Conservation (phyloP, 1,284 basidiomycete genomes). For the Pterulicium gracile region DNA sequence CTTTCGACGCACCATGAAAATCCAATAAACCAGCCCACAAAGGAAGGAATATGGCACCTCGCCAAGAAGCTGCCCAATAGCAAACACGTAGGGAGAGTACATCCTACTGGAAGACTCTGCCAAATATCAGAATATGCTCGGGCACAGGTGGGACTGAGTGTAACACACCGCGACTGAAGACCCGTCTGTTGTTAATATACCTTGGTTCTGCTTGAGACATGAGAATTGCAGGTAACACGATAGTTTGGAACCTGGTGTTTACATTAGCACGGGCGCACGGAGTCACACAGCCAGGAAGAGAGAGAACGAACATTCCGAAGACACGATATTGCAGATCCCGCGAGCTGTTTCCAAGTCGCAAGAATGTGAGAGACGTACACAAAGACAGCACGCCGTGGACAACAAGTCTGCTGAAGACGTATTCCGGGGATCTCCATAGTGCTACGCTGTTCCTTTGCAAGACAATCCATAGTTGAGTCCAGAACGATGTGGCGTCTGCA, state of each 20-base stretch:
- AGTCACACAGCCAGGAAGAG: not conserved
- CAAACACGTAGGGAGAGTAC: slow-evolving; percentile 76
- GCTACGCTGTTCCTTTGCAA: slow-evolving; percentile 64
- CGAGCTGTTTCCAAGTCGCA: slow-evolving; percentile 53
- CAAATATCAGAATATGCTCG: too few species aligned
- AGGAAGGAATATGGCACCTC: slow-evolving; percentile 74
- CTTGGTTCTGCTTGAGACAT: slow-evolving; percentile 78
- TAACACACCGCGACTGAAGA: slow-evolving; percentile 66
- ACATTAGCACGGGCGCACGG: slow-evolving; percentile 9
- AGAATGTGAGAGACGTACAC: slow-evolving; percentile 75
- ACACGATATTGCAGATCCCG: slow-evolving; percentile 79
- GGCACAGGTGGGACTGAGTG: too few species aligned
- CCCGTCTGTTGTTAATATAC: slow-evolving; percentile 75
- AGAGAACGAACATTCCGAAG: slow-evolving; percentile 53
- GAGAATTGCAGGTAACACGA: slow-evolving; percentile 64
- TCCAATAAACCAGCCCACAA: slow-evolving; percentile 71
- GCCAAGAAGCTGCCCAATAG: slow-evolving; percentile 71
- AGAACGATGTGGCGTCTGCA: slow-evolving; percentile 21
- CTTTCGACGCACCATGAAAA: too few species aligned
- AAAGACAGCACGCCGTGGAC: slow-evolving; percentile 69
- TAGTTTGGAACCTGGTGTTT: slow-evolving; percentile 57
- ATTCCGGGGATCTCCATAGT: slow-evolving; percentile 78
- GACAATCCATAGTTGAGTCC: slow-evolving; percentile 61
- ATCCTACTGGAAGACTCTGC: slow-evolving; percentile 68
- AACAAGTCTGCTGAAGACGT: slow-evolving; percentile 77